A percentile compares a stretch with the other conserved stretches of the same genome.
These are phyloP conservation scores for Fraxinus sp. DNA, from an alignment of 305 asterid genomes.

Conservation along the genomic window DNA sequence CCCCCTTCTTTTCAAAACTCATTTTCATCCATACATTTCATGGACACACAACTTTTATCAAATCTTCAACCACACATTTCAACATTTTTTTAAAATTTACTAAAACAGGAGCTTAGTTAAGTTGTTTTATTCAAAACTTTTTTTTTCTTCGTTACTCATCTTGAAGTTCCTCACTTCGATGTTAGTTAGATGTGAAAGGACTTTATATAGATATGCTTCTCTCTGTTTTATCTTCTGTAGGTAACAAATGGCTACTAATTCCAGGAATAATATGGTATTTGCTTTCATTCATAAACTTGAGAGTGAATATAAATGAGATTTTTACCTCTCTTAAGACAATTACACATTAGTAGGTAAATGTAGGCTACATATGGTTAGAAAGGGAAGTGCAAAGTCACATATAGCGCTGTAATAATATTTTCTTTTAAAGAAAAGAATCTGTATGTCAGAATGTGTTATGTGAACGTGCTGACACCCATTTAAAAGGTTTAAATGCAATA, in stretches of 20 bases:
- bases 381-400: background rate
- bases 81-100: background rate
- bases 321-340: background rate
- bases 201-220: background rate
- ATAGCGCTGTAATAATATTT: background rate
- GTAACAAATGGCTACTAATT: background rate
- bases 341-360: background rate
- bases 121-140: background rate
- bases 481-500: slow-evolving; percentile 4
- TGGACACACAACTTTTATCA: too few species aligned
- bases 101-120: background rate
- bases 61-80: background rate
- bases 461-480: background rate
- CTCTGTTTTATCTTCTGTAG: background rate
- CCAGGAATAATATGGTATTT: background rate
- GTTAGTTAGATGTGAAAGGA: background rate
- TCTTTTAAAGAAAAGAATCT: background rate
- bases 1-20: too few species aligned
- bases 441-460: background rate
- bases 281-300: background rate
- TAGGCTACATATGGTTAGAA: background rate
- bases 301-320: background rate
- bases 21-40: background rate
- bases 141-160: background rate
- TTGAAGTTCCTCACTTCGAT: background rate